Evolutionary conservation across 371 early-diverging fungal genomes (phyloP), one percentile per base, ranked within the genome.

Genomic region (Smittium mucronatum): DNA sequence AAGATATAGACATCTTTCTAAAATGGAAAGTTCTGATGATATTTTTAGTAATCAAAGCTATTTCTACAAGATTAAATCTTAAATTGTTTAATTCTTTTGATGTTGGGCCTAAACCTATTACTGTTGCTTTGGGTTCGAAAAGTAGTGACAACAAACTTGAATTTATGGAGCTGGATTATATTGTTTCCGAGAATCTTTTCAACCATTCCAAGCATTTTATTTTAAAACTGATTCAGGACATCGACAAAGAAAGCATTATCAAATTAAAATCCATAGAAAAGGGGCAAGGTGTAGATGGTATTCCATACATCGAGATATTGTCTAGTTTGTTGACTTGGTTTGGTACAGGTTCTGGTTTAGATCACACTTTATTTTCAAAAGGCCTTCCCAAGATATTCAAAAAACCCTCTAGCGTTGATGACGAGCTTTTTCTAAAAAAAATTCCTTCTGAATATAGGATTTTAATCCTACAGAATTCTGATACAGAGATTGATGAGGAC

Each of bases 51-150:
- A 11, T 47, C 47, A 47, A 47, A 47, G 21, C 21, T 11, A 11
- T 47, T 11, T 5, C 21, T 47, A 47, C 21, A 47, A 47, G 47
- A 47, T 47, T 21, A 5, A 47, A 47, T 21, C 21, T 47, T 11
- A 47, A 11, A 11, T 11, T 47, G 5, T 21, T 11, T 11, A 47
- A 47, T 21, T n/a, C 15, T 2, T 21, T 28, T 28, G 26, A 28
- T 28, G 5, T 59, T 26, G 59, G 59, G 15, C 59, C 59, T 5
- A 59, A 28, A 28, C 59, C 59, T 16, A 28, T 28, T 2, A 59
- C 59, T 59, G 59, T 59, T 11, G 59, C 59, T 59, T 28, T 59
- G 15, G 59, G 59, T 11, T 59, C 59, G 2, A 59, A 59, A n/a
- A 5, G n/a, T n/a, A 28, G 2, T 28, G 28, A 59, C 59, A n/a